Percentiles rank a stretch among this genome's conserved stretches.
Conservation (phyloP, 805 yeast genomes). For the Middelhovenomyces tepae region DNA sequence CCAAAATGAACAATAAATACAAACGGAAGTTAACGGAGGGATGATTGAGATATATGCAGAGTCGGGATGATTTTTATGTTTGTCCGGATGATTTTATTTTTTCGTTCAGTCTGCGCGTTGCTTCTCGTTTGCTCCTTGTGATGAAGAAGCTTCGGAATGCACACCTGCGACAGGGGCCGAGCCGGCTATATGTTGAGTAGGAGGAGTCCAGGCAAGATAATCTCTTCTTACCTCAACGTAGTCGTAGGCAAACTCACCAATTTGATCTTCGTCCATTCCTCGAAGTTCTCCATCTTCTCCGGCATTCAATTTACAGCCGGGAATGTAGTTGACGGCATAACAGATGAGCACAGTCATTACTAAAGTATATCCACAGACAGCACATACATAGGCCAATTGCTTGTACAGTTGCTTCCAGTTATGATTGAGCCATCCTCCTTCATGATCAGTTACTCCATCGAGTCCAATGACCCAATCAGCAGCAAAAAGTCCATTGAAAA, state of each 20-base stretch:
- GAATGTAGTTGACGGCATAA: conserved; percentile 63
- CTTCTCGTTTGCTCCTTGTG: too few species aligned
- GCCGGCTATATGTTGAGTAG: conserved; percentile 12
- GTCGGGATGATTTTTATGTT: too few species aligned
- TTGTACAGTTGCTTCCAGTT: conserved; percentile 88
- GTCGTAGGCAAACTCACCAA: conserved; percentile 98
- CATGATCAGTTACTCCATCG: conserved; percentile 76
- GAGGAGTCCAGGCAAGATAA: conserved; percentile 39
- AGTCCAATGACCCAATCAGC: conserved; percentile 83
- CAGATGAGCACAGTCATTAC: conserved; percentile 74
- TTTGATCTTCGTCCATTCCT: conserved; percentile 94
- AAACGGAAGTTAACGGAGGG: too few species aligned
- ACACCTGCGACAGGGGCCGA: conserved; percentile 1
- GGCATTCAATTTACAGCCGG: conserved; percentile 74
- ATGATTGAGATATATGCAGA: too few species aligned
- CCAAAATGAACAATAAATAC: too few species aligned
- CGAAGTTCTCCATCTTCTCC: conserved; percentile 75
- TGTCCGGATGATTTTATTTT: too few species aligned
- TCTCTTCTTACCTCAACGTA: conserved; percentile 95
- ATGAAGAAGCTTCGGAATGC: too few species aligned
- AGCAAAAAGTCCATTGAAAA: conserved; percentile 86
- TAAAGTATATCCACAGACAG: conserved; percentile 63
- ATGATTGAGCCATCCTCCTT: conserved; percentile 88
- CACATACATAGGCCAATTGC: conserved; percentile 76
- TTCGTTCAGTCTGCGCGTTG: too few species aligned